Evolutionary conservation across 1,284 basidiomycete genomes (phyloP), one percentile per base, ranked within the genome.

Genomic region (Pseudozyma hubeiensis): DNA sequence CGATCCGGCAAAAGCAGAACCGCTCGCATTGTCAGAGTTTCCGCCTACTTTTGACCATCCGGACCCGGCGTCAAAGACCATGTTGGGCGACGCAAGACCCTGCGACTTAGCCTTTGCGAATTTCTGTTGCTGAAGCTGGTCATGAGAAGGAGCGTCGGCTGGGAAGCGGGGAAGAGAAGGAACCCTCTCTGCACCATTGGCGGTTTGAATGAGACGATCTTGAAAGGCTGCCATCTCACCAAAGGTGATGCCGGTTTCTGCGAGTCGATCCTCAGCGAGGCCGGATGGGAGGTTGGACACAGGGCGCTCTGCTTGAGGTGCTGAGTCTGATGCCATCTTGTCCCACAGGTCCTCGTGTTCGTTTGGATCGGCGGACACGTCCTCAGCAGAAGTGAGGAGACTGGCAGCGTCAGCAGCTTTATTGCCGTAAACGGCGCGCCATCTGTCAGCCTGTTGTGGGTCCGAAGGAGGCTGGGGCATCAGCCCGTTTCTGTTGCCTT

Each of bases 341-440:
- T 73, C 78, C 80, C 80, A 81, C 11, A 81, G 46, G 47, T 81
- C 78, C 29, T 78, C 78, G 0, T 64, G 69, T 9, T 75, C 72
- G n/a, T 62, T 64, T 13, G 41, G 43, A 43, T 59, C 57, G 7
- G 47, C 43, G 11, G 55, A 35, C 3, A 60, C 58, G 35, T 64
- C 64, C 33, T 68, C 75, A 3, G 62, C 53, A 33, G 72, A 60
- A 17, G 56, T 35, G 24, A 39, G 40, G n/a, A 64, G 43, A 40
- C 67, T 75, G 10, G 51, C 64, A 51, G 64, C 47, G 41, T 75
- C 68, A 31, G 60, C 45, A 29, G 64, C 55, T 14, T 56, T 64
- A 34, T 35, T 50, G 8, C 75, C 75, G 40, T 79, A 77, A 14
- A 69, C 58, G 5, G 72, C 53, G 16, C 69, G 41, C 77, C 77